A percentile compares a stretch with the other conserved stretches of the same genome.
Evolutionary conservation across 176 grass and related monocot genomes (phyloP).

Genomic region (Areca catechu): DNA sequence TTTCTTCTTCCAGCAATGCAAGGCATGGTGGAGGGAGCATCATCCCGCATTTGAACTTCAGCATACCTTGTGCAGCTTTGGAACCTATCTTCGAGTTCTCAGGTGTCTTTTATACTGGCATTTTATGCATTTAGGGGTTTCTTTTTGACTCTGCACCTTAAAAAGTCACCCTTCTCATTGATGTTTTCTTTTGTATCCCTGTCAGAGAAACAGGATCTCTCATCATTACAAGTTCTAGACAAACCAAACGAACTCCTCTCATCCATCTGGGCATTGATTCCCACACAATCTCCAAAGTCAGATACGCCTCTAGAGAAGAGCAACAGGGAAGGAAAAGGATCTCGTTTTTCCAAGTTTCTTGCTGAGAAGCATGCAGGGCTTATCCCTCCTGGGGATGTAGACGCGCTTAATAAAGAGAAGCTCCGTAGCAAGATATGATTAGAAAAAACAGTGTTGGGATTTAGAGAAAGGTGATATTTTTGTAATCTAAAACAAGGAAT

Average conservation of each 20-base stretch:
- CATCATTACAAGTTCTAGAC: conserved; percentile 46
- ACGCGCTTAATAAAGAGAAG: conserved; percentile 32
- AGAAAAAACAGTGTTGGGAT: background rate
- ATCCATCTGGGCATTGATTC: conserved; percentile 61
- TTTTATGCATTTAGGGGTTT: too few species aligned
- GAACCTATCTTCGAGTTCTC: conserved; percentile 56
- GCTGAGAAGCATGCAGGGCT: conserved; percentile 35
- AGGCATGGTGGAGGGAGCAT: conserved; percentile 82
- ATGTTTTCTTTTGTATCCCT: conserved; percentile 4
- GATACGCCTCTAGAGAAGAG: conserved; percentile 15
- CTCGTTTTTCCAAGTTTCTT: conserved; percentile 67
- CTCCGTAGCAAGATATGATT: conserved; percentile 63
- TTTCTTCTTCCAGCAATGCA: conserved; percentile 62
- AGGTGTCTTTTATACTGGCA: conserved; percentile 30
- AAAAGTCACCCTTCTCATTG: conserved; percentile 1
- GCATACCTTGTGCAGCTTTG: conserved; percentile 74
- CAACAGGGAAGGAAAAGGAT: conserved; percentile 24
- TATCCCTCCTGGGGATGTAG: conserved; percentile 28
- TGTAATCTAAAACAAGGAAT: too few species aligned
- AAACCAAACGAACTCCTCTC: conserved; percentile 67
- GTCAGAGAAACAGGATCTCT: conserved; percentile 36
- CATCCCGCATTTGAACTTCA: conserved; percentile 90
- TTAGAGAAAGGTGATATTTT: too few species aligned
- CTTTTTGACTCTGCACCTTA: too few species aligned
- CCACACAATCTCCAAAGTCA: conserved; percentile 27